Percentiles rank a stretch among this genome's conserved stretches.
Evolutionary conservation across 1,284 basidiomycete genomes (phyloP).

Genomic region (Rugosomyces carneus): DNA sequence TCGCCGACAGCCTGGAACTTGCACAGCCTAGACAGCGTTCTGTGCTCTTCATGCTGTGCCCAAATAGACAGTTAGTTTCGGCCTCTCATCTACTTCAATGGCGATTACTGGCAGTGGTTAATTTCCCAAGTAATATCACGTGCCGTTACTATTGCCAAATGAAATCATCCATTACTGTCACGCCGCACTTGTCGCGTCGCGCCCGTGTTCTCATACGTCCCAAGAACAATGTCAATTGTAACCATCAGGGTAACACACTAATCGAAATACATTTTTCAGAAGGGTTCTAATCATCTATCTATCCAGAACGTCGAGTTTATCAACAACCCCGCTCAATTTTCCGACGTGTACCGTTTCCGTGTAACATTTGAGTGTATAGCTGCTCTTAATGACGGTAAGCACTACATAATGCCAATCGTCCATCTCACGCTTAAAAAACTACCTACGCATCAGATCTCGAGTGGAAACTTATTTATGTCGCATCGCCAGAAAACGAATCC

Average conservation of each 20-base stretch:
- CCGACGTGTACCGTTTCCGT: constrained; percentile 88
- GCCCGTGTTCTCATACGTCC: not conserved
- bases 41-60: not conserved
- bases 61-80: not conserved
- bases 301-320: constrained; percentile 78
- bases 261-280: too few relatives aligned
- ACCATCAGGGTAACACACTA: constrained; percentile 50
- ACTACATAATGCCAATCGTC: not conserved
- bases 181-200: constrained; percentile 17
- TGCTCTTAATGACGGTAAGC: constrained; percentile 80
- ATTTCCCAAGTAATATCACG: constrained; percentile 5
- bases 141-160: constrained; percentile 4
- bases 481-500: constrained; percentile 86
- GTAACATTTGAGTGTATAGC: constrained; percentile 99
- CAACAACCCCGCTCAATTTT: constrained; percentile 90
- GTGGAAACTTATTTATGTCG: constrained; percentile 97
- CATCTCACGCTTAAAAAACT: not conserved
- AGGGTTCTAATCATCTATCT: too few relatives aligned
- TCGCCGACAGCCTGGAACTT: not conserved
- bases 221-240: constrained; percentile 53
- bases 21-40: not conserved
- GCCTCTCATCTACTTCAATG: not conserved
- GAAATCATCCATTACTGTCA: constrained; percentile 7
- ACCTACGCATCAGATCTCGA: constrained; percentile 72
- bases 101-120: not conserved